Conservation (phyloP, 768 basidiomycete genomes). For the Serendipita vermifera region DNA sequence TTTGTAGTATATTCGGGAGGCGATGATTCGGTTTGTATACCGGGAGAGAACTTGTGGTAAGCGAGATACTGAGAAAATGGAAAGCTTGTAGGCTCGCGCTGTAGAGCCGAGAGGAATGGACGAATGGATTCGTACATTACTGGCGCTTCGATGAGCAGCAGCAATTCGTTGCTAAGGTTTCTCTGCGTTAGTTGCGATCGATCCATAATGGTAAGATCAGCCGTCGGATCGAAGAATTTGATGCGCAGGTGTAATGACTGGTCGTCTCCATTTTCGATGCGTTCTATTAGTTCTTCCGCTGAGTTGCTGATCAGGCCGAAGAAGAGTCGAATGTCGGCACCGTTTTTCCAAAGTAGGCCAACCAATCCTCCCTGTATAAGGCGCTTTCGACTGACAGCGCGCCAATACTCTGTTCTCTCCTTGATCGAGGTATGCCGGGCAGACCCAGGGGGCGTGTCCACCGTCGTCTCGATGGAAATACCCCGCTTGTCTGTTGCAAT, state of each 20-base stretch:
- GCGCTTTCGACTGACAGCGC: constrained; percentile 43
- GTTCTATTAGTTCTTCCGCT: neutral
- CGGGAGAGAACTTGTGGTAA: no score
- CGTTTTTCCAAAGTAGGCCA: constrained; percentile 40
- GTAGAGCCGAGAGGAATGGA: constrained; percentile 52
- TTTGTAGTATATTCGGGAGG: constrained; percentile 40
- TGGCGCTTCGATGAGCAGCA: constrained; percentile 43
- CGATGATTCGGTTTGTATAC: no score
- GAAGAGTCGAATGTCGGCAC: constrained; percentile 15
- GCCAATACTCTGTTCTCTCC: constrained; percentile 45
- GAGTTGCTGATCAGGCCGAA: constrained; percentile 9
- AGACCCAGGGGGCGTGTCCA: constrained; percentile 44
- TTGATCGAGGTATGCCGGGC: constrained; percentile 31
- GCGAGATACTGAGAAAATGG: constrained; percentile 44
- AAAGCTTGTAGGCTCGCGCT: constrained; percentile 40
- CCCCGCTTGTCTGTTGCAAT: constrained; percentile 27
- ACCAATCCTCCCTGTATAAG: constrained; percentile 54
- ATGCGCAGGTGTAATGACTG: constrained; percentile 35
- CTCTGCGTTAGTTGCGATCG: constrained; percentile 3
- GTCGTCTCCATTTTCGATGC: constrained; percentile 1
- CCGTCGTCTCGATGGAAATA: constrained; percentile 33
- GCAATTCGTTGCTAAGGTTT: constrained; percentile 10
- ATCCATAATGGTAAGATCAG: constrained; percentile 33
- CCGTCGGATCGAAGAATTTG: constrained; percentile 48
- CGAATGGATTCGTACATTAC: constrained; percentile 56